A percentile compares a stretch with the other conserved stretches of the same genome.
Conservation (phyloP, 441 rosid species). For the Populus hybrid region DNA sequence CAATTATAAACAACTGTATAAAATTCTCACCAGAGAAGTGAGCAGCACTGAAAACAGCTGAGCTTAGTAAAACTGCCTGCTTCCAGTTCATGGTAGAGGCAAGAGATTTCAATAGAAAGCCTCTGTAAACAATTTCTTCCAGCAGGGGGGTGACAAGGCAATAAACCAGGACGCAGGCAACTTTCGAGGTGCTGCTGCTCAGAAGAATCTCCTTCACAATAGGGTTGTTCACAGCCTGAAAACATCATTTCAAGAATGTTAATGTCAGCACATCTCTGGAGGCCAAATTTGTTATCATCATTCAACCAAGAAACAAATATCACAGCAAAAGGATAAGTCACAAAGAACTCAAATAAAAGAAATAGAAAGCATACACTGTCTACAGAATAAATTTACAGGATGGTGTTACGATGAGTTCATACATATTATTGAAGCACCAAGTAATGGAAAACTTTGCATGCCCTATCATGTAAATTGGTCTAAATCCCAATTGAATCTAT, state of each 20-base stretch:
- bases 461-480: not conserved
- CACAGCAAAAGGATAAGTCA: not conserved
- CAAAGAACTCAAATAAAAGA: not conserved
- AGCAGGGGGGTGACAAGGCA: constrained; percentile 60
- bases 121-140: constrained; percentile 84
- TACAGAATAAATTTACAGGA: too few relatives aligned
- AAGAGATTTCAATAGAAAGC: constrained; percentile 67
- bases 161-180: constrained; percentile 48
- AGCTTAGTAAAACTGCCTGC: constrained; percentile 53
- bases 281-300: not conserved
- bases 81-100: constrained; percentile 59
- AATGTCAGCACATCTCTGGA: not conserved
- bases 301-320: not conserved
- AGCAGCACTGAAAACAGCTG: constrained; percentile 63
- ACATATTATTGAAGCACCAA: not conserved
- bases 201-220: constrained; percentile 53
- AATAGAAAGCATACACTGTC: not conserved
- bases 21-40: constrained; percentile 70
- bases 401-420: not conserved
- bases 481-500: not conserved
- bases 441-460: not conserved
- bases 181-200: constrained; percentile 44
- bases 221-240: constrained; percentile 50
- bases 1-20: constrained; percentile 58
- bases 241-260: not conserved